phyloP scores from a whole-genome alignment of 139 green algal species.

The Pseudopediastrum boryanum region DNA sequence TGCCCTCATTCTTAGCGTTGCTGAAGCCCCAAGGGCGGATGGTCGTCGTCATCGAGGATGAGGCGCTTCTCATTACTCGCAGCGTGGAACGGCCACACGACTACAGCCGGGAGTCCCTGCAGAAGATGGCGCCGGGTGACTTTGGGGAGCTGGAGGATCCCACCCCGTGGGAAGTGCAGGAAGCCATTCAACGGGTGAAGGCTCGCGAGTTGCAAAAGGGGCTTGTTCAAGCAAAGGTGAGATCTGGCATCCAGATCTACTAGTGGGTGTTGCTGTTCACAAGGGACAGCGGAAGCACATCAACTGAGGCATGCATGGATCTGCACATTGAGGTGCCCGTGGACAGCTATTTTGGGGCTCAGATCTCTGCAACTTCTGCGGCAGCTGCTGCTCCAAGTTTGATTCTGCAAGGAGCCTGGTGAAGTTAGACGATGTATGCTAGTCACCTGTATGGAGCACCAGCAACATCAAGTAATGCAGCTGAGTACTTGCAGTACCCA shows the following conservation, averaged over 20 bases:
- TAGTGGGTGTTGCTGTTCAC: neutral
- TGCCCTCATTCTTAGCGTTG: slow-evolving; percentile 63
- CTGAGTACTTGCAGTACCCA: too few relatives aligned
- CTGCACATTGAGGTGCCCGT: too few relatives aligned
- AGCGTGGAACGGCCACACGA: slow-evolving; percentile 49
- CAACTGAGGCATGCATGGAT: too few relatives aligned
- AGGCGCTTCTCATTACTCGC: slow-evolving; percentile 59
- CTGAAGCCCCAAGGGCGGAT: slow-evolving; percentile 57
- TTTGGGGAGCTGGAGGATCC: slow-evolving; percentile 69
- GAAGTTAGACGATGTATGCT: too few relatives aligned
- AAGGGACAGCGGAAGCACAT: too few relatives aligned
- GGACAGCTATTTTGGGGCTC: too few relatives aligned
- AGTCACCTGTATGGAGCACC: too few relatives aligned
- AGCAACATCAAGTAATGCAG: too few relatives aligned
- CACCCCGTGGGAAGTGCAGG: slow-evolving; percentile 69
- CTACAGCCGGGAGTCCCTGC: slow-evolving; percentile 46
- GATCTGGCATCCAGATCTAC: neutral
- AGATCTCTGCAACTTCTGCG: too few relatives aligned
- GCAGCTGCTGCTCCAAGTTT: too few relatives aligned
- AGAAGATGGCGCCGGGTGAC: slow-evolving; percentile 44
- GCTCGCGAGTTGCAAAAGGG: slow-evolving; percentile 52
- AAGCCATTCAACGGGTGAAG: slow-evolving; percentile 56
- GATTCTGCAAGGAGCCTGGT: too few relatives aligned
- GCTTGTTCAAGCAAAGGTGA: slow-evolving; percentile 35
- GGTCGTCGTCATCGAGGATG: slow-evolving; percentile 64